Evolutionary conservation across 306 rosid species (phyloP), one percentile per base, ranked within the genome.

Genomic region (Vigna mungo): DNA sequence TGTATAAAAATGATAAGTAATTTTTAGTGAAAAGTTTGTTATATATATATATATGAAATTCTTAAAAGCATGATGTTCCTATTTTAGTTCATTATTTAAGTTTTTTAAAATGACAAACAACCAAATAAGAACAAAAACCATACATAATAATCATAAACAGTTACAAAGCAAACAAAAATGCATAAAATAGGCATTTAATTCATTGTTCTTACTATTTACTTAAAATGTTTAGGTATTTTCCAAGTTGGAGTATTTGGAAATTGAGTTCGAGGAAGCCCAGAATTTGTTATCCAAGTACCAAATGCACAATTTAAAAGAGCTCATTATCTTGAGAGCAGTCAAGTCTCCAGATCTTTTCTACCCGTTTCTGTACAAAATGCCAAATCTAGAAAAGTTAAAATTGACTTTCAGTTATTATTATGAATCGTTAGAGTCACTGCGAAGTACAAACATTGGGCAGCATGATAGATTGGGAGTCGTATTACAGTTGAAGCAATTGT

Each of bases 361-460:
- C 2, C 34, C 20, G 46, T 25, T 80, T 30, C 74, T 80, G 6
- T 39, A 64, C 27, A 63, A 60, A 41, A 78, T 82, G 52, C 81
- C 83, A 51, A 71, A 71, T 71, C 76, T 71, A 34, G 51, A 71
- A 36, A 36, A 15, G 17, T 53, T 71, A 17, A 1, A 3, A 7
- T 68, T 68, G 23, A 0, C 1, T 25, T 0, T 0, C 9, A 0
- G 2, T 69, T 2, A 0, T 9, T 11, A 2, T 30, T 4, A 0
- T 30, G 5, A 30, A 30, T 2, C 3, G 3, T 0, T 4, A 41
- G 46, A 46, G 6, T 17, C 2, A 53, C 12, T 17, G 59, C 9
- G 3, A 23, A 13, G 8, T 20, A 56, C 20, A 65, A 52, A 46
- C 21, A 44, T n/a, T 6, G 1, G 9, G 12, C 32, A 60, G 1